Base-by-base conservation (phyloP, 192 early-diverging fungal species). In the Backusella morwellensis region DNA sequence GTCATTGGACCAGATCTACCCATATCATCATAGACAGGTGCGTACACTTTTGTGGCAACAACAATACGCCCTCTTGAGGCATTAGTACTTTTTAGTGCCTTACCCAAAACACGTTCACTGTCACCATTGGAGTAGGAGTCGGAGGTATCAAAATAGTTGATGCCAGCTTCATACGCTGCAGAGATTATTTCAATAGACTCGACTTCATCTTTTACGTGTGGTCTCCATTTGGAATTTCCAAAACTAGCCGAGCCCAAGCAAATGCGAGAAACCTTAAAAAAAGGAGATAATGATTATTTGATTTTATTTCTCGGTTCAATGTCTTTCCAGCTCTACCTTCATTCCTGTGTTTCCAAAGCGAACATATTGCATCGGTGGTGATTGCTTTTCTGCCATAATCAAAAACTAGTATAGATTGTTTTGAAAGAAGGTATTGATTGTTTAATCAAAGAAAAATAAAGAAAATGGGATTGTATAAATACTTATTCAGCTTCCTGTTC, bases 131-230 rank as follows among this genome's bases (percentile, higher is more conserved):
- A 74, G 54, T 85, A 85, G 1, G 72, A 56, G 47, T 93, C 84
- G 34, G 90, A 89, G 8, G 91, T 89, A 77, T 92, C 85, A 77
- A 96, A 96, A 75, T 92, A 93, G 84, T 94, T 94, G 83, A 94
- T 89, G 40, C 95, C 95, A 50, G 83, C 77, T 35, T 92, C 86
- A 74, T 85, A 93, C 0, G 91, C 91, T 14, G 84, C 86, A 77
- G 80, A 82, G 77, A 87, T 88, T 38, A 80, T 68, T 56, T 35
- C 79, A 66, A 83, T 50, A 7, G 83, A 73, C 54, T 87, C 79
- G 14, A 67, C 73, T 71, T 86, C 83, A 52, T 89, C 79, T 38
- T 83, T 56, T 17, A 88, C 75, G 79, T 80, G 90, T 9, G 56
- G 35, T 12, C 21, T 26, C 88, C 88, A 90, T 56, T 66, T 34